Evolutionary conservation across 495 filamentous ascomycete species (phyloP), one percentile per base, ranked within the genome.

Genomic region (Clavariopsis aquatica): DNA sequence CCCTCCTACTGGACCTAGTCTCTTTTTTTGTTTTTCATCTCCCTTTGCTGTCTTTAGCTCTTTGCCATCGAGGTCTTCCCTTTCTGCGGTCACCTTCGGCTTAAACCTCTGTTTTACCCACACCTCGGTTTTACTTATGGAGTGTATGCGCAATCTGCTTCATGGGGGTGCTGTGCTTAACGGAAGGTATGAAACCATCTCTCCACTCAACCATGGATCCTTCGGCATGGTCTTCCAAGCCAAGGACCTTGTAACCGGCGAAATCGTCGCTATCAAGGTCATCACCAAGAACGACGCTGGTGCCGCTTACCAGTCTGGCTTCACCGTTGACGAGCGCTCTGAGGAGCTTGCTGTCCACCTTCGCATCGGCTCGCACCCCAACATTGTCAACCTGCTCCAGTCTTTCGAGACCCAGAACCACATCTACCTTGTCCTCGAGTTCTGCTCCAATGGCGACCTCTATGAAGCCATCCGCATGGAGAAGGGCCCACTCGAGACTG

Each of bases 191-290:
- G 83, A 88, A 76, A 93, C 91, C 43, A 80, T 96, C 72, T 89
- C 92, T 70, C 92, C 93, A 41, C 90, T 98, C 79, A 98, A 98
- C 73, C 91, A 97, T 83, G 94, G 94, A 70, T 98, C 94, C 24
- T 98, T 97, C 73, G 94, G 94, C 66, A 92, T 96, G 89, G 94
- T 98, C 68, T 96, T 96, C 77, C 85, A 92, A 76, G 95, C 94
- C 56, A 88, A 80, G 70, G 93, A 98, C 77, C 81, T 80, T 60
- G 68, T 78, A 66, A 96, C 87, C 60, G 83, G 85, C 64, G 80
- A 93, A 60, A 81, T 85, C 57, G 94, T 98, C 60, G 94, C 94
- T 54, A 87, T 98, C 82, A 98, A 98, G 73, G 95, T 93, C 72
- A 76, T 97, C 73, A 88, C 90, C 68, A 98, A 97, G 81, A 60